Conservation (phyloP, 73 alveolate genomes). For the Paramecium biaurelia region DNA sequence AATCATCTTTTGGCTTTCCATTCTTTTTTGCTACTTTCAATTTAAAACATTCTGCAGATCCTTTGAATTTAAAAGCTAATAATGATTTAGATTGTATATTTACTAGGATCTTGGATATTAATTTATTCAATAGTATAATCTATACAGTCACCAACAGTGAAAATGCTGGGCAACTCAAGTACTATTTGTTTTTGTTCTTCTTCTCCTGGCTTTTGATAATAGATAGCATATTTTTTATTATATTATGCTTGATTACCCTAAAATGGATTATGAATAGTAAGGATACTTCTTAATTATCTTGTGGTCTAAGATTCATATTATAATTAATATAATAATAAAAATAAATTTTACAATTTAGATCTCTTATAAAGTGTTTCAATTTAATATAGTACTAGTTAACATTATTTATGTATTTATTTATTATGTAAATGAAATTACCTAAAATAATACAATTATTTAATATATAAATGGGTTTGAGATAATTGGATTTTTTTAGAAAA, state of each 20-base stretch:
- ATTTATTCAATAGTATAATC: neutral
- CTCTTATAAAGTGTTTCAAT: neutral
- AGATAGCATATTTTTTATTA: neutral
- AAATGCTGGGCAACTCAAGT: conserved; percentile 12
- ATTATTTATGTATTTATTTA: neutral
- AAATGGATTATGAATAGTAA: neutral
- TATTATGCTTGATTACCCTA: neutral
- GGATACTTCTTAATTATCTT: neutral
- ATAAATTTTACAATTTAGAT: neutral
- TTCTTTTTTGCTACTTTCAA: conserved; percentile 33
- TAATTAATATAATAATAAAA: neutral
- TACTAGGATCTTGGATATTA: neutral
- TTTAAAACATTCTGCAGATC: neutral
- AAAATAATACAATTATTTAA: neutral
- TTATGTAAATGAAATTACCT: neutral
- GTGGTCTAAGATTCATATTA: neutral
- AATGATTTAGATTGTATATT: neutral
- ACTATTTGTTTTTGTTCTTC: neutral
- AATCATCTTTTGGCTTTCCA: conserved; percentile 41
- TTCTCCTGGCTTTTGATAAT: neutral
- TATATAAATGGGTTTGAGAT: conserved; percentile 23
- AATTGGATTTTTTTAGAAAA: conserved; percentile 58
- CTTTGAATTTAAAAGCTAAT: neutral
- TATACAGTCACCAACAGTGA: conserved; percentile 24
- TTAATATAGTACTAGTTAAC: too few species aligned